Conservation (phyloP, 2,329 filamentous ascomycete genomes). For the Dothidotthia symphoricarpi region DNA sequence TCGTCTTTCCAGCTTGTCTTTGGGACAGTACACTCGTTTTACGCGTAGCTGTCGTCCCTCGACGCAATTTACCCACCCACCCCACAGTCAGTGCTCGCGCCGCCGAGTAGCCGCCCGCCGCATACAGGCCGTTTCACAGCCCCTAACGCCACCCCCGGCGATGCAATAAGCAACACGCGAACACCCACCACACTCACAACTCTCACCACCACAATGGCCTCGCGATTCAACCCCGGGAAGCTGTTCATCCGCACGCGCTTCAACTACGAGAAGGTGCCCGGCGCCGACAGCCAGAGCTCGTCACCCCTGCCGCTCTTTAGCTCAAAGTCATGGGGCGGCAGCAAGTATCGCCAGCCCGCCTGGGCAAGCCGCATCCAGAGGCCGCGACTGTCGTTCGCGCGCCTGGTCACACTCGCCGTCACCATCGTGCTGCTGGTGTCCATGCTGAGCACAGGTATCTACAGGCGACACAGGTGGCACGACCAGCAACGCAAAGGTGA, state of each 20-base stretch:
- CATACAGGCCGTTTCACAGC: slow-evolving; percentile 8
- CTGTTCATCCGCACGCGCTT: slow-evolving; percentile 46
- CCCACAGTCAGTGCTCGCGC: slow-evolving; percentile 1
- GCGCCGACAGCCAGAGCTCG: slow-evolving; percentile 42
- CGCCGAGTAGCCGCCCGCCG: slow-evolving; percentile 3
- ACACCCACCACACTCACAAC: slow-evolving; percentile 6
- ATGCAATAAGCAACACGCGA: slow-evolving; percentile 31
- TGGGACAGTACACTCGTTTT: slow-evolving; percentile 34
- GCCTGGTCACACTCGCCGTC: slow-evolving; percentile 43
- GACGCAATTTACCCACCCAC: no score
- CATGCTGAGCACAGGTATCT: slow-evolving; percentile 46
- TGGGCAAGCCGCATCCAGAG: slow-evolving; percentile 43
- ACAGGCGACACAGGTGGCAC: slow-evolving; percentile 38
- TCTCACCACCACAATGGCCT: slow-evolving; percentile 27
- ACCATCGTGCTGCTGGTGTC: slow-evolving; percentile 43
- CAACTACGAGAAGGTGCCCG: slow-evolving; percentile 49
- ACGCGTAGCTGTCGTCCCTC: slow-evolving; percentile 15
- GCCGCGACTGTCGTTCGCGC: slow-evolving; percentile 44
- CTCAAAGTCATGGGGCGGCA: slow-evolving; percentile 39
- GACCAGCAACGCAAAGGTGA: slow-evolving; percentile 35
- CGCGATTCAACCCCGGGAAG: slow-evolving; percentile 48
- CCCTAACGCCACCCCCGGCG: slow-evolving; percentile 21
- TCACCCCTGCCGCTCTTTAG: slow-evolving; percentile 43
- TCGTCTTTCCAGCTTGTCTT: slow-evolving; percentile 14
- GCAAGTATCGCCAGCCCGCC: slow-evolving; percentile 35